phyloP scores from a whole-genome alignment of 2,329 filamentous ascomycete species.

The Chalaropsis thielavioides region DNA sequence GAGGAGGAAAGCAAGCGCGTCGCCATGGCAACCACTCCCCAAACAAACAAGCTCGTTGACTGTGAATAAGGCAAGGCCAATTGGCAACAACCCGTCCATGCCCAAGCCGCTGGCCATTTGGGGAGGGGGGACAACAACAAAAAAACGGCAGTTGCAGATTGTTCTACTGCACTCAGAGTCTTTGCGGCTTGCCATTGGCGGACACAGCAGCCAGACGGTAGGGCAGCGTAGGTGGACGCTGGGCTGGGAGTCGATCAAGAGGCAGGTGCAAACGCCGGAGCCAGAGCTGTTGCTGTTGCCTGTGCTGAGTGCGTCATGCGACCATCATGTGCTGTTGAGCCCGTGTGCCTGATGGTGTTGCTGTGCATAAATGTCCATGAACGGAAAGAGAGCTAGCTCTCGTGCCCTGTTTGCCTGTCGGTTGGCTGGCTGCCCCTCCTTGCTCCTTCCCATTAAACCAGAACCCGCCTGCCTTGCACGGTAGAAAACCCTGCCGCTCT shows the following conservation, averaged over 20 bases:
- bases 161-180: background rate
- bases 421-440: background rate
- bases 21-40: background rate
- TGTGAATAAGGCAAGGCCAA: background rate
- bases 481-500: background rate
- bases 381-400: background rate
- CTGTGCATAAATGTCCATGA: background rate
- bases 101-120: background rate
- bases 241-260: background rate
- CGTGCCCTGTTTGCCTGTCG: background rate
- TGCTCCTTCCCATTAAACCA: constrained; percentile 3
- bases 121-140: background rate
- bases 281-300: too few species aligned
- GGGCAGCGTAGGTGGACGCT: background rate
- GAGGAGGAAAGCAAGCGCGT: background rate
- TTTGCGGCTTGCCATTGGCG: too few species aligned
- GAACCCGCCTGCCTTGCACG: background rate
- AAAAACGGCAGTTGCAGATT: background rate
- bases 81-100: background rate
- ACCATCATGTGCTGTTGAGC: background rate
- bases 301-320: background rate
- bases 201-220: background rate
- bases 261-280: too few species aligned
- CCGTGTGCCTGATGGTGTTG: background rate
- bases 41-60: background rate